phyloP scores from a whole-genome alignment of 2,329 filamentous ascomycete genomes.

The Acarospora socialis region DNA sequence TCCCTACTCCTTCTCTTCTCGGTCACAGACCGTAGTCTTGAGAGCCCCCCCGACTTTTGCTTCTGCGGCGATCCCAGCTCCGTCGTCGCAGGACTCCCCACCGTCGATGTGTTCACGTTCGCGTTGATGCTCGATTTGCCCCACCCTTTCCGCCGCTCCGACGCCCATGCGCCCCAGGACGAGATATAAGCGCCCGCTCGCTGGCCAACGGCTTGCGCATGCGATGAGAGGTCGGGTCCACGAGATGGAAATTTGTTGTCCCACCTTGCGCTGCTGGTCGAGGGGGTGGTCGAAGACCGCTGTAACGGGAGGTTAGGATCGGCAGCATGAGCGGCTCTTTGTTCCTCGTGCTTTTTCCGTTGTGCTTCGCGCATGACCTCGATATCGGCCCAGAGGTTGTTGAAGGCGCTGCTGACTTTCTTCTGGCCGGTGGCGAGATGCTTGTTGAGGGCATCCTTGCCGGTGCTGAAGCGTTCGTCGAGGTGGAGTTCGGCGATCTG shows the following conservation, averaged over 20 bases:
- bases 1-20: slow-evolving; percentile 6
- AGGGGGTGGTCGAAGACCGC: slow-evolving; percentile 11
- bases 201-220: slow-evolving; percentile 40
- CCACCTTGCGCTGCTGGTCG: slow-evolving; percentile 7
- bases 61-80: no score
- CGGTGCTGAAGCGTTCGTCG: slow-evolving; percentile 74
- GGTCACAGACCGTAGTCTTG: slow-evolving; percentile 1
- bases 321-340: slow-evolving; percentile 20
- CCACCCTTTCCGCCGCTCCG: slow-evolving; percentile 33
- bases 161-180: slow-evolving; percentile 49
- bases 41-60: neutral
- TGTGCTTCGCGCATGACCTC: slow-evolving; percentile 64
- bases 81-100: neutral
- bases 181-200: slow-evolving; percentile 48
- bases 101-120: slow-evolving; percentile 2
- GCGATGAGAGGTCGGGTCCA: slow-evolving; percentile 36
- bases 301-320: no score
- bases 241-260: slow-evolving; percentile 18
- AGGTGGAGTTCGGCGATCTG: slow-evolving; percentile 90
- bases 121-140: slow-evolving; percentile 23
- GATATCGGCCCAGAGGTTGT: slow-evolving; percentile 79
- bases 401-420: slow-evolving; percentile 76
- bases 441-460: slow-evolving; percentile 72
- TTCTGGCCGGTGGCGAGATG: slow-evolving; percentile 79
- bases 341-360: slow-evolving; percentile 37